A percentile compares a stretch with the other conserved stretches of the same genome.
phyloP scores from a whole-genome alignment of 306 rosid species.

The Lathyrus tuberosus region DNA sequence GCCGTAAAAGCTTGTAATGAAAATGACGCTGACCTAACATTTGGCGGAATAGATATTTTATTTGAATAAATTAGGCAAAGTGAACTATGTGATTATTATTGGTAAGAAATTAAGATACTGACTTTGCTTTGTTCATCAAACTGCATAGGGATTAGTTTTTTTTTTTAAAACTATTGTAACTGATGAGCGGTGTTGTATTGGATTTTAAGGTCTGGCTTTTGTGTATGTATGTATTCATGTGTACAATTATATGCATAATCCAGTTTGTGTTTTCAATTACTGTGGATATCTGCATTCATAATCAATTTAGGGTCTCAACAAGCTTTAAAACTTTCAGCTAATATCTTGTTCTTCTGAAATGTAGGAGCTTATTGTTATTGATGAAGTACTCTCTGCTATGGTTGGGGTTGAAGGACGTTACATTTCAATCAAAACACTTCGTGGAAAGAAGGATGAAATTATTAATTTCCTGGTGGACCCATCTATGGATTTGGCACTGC shows the following conservation, averaged over 20 bases:
- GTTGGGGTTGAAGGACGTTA: constrained; percentile 90
- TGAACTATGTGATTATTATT: not conserved
- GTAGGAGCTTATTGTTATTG: constrained; percentile 94
- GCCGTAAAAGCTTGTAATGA: not conserved
- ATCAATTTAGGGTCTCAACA: not conserved
- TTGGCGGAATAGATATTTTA: not conserved
- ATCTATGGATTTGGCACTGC: constrained; percentile 95
- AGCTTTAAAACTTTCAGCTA: constrained; percentile 11
- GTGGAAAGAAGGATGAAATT: constrained; percentile 62
- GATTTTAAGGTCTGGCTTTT: constrained; percentile 3
- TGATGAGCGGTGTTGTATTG: constrained; percentile 5
- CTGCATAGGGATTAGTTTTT: constrained; percentile 1
- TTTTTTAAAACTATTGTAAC: not conserved
- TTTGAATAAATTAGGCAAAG: not conserved
- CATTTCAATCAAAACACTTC: constrained; percentile 68
- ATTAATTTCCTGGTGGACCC: constrained; percentile 65
- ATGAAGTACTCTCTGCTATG: constrained; percentile 84
- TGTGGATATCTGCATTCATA: constrained; percentile 13
- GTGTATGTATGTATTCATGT: not conserved
- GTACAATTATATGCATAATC: constrained; percentile 3
- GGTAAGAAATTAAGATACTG: constrained; percentile 1
- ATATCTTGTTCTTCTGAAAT: constrained; percentile 34
- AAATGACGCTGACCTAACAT: not conserved
- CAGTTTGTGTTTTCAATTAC: constrained; percentile 16
- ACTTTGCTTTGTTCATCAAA: not conserved